Evolutionary conservation across 345 rosid genomes (phyloP), one percentile per base, ranked within the genome.

Genomic region (Gossypium rotundifolium): DNA sequence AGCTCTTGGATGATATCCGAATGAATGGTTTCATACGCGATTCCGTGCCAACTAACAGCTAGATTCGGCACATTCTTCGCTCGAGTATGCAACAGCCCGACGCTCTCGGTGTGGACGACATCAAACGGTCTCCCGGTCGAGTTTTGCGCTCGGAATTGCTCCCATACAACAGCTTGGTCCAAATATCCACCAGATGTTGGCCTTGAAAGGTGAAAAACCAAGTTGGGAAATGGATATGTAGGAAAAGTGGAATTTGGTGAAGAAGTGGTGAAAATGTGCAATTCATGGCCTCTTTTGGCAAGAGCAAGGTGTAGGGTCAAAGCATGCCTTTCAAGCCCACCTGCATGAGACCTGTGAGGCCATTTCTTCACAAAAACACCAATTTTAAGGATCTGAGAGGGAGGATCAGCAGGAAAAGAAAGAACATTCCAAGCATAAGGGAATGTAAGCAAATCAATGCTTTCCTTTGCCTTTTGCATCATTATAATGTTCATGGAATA

Each of bases 281-380:
- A 87, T 79, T 90, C 91, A 38, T 94, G 98, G 69, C 95, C 97
- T 70, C 91, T 88, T 78, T 78, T 87, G 23, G 97, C 93, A 22
- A 92, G 90, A 66, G 88, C 90, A 1, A 94, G 91, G 78, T 94
- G 97, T 29, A 94, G 84, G 52, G 97, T 94, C 79, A 87, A 75
- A 57, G 98, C 97, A 49, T 94, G 97, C 66, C 97, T 42, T 79
- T 94, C 97, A 45, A 92, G 96, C 18, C 97, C 98, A 38, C 98
- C 98, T 0, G 93, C 97, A 29, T 70, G 89, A 73, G 97, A 92
- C 74, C 78, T 85, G 22, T 84, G 88, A 55, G 98, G 91, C 97
- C 97, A 94, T 83, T 89, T 92, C 83, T 94, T 92, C 9, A 92
- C 98, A 20, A 90, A 92, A 57, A 90, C 84, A 0, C 97, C 98